A percentile compares a stretch with the other conserved stretches of the same genome.
Evolutionary conservation across 2,329 filamentous ascomycete genomes (phyloP).

Genomic region (Colletotrichum lini): DNA sequence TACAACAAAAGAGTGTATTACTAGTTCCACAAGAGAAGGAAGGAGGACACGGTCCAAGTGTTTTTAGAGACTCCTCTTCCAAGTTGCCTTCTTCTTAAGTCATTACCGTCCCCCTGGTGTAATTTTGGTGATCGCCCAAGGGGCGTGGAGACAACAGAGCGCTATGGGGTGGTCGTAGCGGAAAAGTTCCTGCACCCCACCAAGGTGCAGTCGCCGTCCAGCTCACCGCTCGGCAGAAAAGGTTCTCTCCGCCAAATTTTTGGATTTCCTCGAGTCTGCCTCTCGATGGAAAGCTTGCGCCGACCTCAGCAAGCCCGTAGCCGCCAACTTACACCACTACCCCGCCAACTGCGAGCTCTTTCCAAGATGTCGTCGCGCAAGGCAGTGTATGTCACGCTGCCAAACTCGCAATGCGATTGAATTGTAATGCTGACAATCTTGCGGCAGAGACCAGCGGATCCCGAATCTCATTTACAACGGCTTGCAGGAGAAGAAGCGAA

Average conservation of each 20-base stretch:
- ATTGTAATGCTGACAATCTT: constrained; percentile 1
- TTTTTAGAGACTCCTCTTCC: constrained; percentile 3
- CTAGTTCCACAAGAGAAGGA: constrained; percentile 18
- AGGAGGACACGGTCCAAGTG: constrained; percentile 7
- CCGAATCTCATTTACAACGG: constrained; percentile 93
- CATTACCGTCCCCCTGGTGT: neutral
- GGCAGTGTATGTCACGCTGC: constrained; percentile 59
- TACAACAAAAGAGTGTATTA: constrained; percentile 42
- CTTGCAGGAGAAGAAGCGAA: constrained; percentile 95
- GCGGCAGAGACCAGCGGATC: constrained; percentile 86
- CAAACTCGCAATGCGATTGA: neutral
- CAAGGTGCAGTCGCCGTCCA: neutral
- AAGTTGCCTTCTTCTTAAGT: neutral
- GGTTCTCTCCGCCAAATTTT: constrained; percentile 52
- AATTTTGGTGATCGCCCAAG: neutral
- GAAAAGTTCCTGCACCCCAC: constrained; percentile 38
- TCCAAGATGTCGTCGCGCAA: constrained; percentile 74
- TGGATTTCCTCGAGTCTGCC: constrained; percentile 49
- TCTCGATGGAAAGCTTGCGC: constrained; percentile 9
- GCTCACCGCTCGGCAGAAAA: constrained; percentile 59
- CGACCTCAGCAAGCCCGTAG: constrained; percentile 26
- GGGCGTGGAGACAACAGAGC: constrained; percentile 5
- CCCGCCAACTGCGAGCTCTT: constrained; percentile 36
- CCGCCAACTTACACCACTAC: constrained; percentile 21
- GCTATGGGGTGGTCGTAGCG: constrained; percentile 25